Percentiles rank a stretch among this genome's conserved stretches.
Conservation (phyloP, 1,139 yeast species). For the Arxiozyma slooffiae region DNA sequence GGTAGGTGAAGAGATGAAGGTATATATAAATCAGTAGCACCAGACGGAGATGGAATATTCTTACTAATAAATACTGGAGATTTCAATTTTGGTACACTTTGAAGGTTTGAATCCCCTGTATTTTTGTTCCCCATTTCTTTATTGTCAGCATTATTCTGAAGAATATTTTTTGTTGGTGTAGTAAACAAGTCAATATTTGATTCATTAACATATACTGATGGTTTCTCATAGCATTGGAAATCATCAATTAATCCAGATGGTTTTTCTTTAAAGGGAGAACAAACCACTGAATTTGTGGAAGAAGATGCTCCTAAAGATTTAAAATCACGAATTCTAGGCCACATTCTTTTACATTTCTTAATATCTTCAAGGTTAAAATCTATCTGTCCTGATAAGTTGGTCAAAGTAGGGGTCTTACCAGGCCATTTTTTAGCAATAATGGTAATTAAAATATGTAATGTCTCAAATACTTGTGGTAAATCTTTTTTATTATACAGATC, state of each 20-base stretch:
- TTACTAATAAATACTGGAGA: not conserved
- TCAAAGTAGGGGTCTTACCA: constrained; percentile 47
- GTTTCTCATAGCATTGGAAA: constrained; percentile 11
- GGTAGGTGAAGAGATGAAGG: constrained; percentile 1
- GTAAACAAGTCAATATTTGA: not conserved
- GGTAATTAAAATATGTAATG: constrained; percentile 80
- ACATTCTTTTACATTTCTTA: constrained; percentile 47
- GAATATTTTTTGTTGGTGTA: constrained; percentile 6
- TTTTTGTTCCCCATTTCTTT: not conserved
- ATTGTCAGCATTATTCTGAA: not conserved
- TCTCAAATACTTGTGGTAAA: constrained; percentile 87
- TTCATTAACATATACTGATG: not conserved
- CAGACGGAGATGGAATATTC: not conserved
- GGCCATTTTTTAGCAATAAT: constrained; percentile 42
- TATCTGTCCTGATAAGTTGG: constrained; percentile 52
- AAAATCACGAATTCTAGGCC: constrained; percentile 54
- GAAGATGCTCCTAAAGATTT: constrained; percentile 28
- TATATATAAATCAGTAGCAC: not conserved
- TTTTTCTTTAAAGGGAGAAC: constrained; percentile 1
- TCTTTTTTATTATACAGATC: constrained; percentile 89
- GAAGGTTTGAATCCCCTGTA: not conserved
- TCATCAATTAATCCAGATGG: constrained; percentile 19
- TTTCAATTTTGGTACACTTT: not conserved
- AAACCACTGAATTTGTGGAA: not conserved
- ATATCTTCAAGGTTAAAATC: constrained; percentile 62